Evolutionary conservation across 164 flowering plant genomes (phyloP), one percentile per base, ranked within the genome.

Genomic region (Liriodendron chinense): DNA sequence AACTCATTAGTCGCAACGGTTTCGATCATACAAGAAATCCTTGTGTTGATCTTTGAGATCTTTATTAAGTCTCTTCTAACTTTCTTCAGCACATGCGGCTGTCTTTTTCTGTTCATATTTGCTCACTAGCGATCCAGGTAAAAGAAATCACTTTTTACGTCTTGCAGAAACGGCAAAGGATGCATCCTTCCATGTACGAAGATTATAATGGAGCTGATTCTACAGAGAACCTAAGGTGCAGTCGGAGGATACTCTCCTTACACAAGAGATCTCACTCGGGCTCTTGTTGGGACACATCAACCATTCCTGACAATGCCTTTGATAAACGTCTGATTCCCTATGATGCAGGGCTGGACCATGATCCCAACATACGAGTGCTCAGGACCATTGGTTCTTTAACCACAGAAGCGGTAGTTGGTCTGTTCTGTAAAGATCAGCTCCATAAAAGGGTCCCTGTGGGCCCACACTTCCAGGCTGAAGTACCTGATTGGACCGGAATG

Each of bases 171-270:
- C 85, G 78, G 77, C 98, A 86, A 80, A 90, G 76, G 83, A 85
- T 90, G 89, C 95, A 88, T 84, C 99, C 97, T 1, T 82, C 85
- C 66, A 83, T 93, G 87, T 93, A 88, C 74, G 96, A 93, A 26
- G 96, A 89, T 77, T 78, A 78, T 20, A 21, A 18, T 62, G 84
- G 72, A 53, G 67, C 79, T 7, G 59, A 67, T 61, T 76, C 85
- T 47, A 74, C 84, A 34, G 90, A 86, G 75, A 78, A 83, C 74
- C 23, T 74, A 74, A 86, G 88, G 79, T 76, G 76, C 81, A 84
- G 88, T 74, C 76, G 69, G 75, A 85, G 87, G 78, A 77, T 84
- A 13, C 75, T 74, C 47, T 74, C 73, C 59, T 67, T 43, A 25
- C 89, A 67, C 9, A 86, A 76, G 71, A 71, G 71, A 21, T 75